Conservation (phyloP, 108 stramenopile species). For the Nannochloropsis gaditana region DNA sequence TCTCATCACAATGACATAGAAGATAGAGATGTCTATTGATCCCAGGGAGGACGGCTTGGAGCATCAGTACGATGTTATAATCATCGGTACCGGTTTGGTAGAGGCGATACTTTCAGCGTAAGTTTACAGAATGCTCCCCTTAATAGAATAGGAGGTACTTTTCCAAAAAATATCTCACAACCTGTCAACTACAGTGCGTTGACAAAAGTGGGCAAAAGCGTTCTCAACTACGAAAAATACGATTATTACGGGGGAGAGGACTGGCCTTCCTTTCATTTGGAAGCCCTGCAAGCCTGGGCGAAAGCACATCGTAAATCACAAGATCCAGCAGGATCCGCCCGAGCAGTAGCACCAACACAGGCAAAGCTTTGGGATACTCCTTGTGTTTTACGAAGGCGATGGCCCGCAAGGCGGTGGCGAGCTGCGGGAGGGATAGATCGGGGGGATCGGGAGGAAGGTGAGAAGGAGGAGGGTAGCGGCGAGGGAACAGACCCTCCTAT, state of each 20-base stretch:
- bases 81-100: constrained; percentile 23
- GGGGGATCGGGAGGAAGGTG: neutral
- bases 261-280: neutral
- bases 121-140: no score
- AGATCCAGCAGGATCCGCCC: neutral
- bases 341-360: neutral
- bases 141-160: no score
- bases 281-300: neutral
- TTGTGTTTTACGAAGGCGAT: neutral
- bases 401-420: neutral
- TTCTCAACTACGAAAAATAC: constrained; percentile 23
- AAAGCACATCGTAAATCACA: neutral
- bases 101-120: constrained; percentile 19
- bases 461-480: neutral
- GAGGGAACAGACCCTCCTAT: neutral
- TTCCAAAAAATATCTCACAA: no score
- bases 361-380: neutral
- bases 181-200: neutral
- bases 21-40: neutral
- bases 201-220: constrained; percentile 27
- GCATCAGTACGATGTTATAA: constrained; percentile 23
- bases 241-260: constrained; percentile 28
- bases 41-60: constrained; percentile 13
- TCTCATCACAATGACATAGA: neutral
- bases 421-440: neutral